Base-by-base conservation (phyloP, 768 basidiomycete species). In the Leccinum variicolor region DNA sequence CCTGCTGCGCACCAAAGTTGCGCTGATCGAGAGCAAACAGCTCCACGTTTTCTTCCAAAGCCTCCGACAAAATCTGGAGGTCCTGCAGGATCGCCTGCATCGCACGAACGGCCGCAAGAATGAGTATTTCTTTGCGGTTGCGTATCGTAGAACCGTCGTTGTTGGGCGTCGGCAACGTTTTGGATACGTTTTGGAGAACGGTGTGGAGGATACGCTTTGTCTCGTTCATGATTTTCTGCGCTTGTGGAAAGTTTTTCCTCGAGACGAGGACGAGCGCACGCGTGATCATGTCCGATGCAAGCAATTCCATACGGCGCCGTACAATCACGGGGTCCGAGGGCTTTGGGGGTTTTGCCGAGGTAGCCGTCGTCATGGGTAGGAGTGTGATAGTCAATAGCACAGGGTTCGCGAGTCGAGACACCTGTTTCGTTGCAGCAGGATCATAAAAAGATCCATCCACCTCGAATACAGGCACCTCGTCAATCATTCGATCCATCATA, bases 1-100 rank as follows among this genome's bases (percentile, higher is more conserved):
- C 93, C 86, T 97, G 97, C 71, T 99, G 97, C 56, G 97, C 95
- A 54, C 93, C 94, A 73, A 94, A 94, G 73, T 97, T 97, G 55
- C 95, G 81, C 68, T 94, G 90, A 72, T 95, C 93, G 68, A 91
- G 87, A 31, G 91, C 94, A 75, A 99, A 99, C 73, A 91, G 66
- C 57, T 94, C 93, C 9, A 91, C 85, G 65, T 94, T 92, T 67
- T 97, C 91, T 52, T 94, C 92, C 59, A 97, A 74, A 14, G 93
- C 94, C 69, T 97, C 95, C 1, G 85, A 81, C 56, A 98, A 75
- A 9, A 86, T 69, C 70, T 96, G 93, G 68, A 98, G 79, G 75
- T 98, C 96, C 65, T 89, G 86, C 58, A 95, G 71, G 48, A 95
- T 87, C 4, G 89, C 84, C 71, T 90, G 86, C 78, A 98, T 83